Conservation (phyloP, 2,329 filamentous ascomycete species). For the Colletotrichum tanaceti region DNA sequence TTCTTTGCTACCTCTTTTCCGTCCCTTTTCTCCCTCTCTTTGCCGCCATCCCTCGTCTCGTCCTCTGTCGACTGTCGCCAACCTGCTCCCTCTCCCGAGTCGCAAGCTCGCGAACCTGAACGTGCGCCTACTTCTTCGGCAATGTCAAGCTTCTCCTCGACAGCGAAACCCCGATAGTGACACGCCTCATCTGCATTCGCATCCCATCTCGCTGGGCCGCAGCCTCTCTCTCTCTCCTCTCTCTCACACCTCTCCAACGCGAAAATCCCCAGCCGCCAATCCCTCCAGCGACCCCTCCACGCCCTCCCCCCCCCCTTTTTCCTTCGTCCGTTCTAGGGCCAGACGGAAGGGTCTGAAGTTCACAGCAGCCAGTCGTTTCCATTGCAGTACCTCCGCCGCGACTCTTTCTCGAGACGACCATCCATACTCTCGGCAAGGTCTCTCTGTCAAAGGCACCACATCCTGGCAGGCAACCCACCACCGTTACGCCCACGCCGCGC, state of each 20-base stretch:
- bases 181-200: neutral
- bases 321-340: neutral
- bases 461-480: conserved; percentile 1
- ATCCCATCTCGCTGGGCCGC: conserved; percentile 14
- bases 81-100: neutral
- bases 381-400: neutral
- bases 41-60: neutral
- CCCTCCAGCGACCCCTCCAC: conserved; percentile 24
- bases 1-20: neutral
- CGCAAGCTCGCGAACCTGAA: neutral
- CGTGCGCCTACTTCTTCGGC: neutral
- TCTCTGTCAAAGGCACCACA: neutral
- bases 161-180: neutral
- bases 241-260: neutral
- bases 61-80: neutral
- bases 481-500: neutral
- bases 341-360: neutral
- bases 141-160: neutral
- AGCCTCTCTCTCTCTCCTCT: conserved; percentile 8
- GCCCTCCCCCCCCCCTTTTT: no score
- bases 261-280: conserved; percentile 16
- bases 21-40: neutral
- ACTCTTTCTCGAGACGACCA: neutral
- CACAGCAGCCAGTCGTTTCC: neutral
- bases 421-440: neutral